Evolutionary conservation across 805 yeast species (phyloP), one percentile per base, ranked within the genome.

Genomic region (Cyberlindnera sargentensis): DNA sequence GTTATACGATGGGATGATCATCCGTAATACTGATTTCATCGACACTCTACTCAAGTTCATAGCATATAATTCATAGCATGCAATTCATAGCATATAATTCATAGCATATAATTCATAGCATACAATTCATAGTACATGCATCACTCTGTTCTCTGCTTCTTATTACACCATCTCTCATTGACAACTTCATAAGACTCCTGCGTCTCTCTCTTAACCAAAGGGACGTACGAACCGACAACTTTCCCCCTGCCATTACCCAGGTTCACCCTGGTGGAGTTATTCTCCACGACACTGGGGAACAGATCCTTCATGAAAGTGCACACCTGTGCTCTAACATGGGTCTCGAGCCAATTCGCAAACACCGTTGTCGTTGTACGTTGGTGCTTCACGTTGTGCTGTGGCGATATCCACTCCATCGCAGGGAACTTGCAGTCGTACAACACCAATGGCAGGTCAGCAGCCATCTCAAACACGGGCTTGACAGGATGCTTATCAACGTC

Each of bases 391-490:
- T 70, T 70, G 3, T 57, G 33, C 34, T 45, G 46, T 2, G 59
- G 45, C 8, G 41, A 37, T 3, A 37, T 57, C 95, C 96, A 91
- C 49, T 78, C 81, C 64, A 89, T 71, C 3, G 72, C 73, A 6
- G 42, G 78, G 58, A 76, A 93, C 10, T 74, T 76, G 62, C 98
- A 91, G 57, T 91, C 95, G 59, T 83, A 89, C 34, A 93, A 65
- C 4, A 91, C 81, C 52, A 93, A 68, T 1, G 99, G 99, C 6
- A 83, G 66, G 51, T 91, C 98, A 57, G 83, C 76, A 0, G 96
- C 98, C 86, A 91, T 86, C 35, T 80, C 89, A 58, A 84, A 93
- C 3, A 73, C 65, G 1, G 99, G 99, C 50, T 82, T 79, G 29
- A 76, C 64, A 0, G 95, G 87, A 40, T 64, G 68, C 34, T 63